Evolutionary conservation across 768 basidiomycete species (phyloP).

Genomic region (Lentinula sp.): DNA sequence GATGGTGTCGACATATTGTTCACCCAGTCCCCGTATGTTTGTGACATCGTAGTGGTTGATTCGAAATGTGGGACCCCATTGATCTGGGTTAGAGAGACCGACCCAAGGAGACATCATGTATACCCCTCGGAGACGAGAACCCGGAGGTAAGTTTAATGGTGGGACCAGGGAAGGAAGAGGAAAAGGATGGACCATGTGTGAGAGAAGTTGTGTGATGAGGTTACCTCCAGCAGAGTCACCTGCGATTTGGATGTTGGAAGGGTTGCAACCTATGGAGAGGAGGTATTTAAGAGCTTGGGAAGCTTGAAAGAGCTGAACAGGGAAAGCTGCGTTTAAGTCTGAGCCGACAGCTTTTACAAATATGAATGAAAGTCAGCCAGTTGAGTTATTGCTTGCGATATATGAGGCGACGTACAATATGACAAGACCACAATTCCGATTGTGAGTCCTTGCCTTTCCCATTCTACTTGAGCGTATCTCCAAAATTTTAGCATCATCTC

Average conservation of each 20-base stretch:
- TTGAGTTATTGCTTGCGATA: not conserved
- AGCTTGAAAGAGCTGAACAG: conserved; percentile 14
- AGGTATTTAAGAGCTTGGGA: conserved; percentile 10
- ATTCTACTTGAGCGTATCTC: conserved; percentile 4
- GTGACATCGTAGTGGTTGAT: conserved; percentile 21
- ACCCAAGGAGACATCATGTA: conserved; percentile 28
- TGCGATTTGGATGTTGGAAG: conserved; percentile 11
- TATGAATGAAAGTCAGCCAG: not conserved
- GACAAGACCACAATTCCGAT: conserved; percentile 5
- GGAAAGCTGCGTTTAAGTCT: conserved; percentile 10
- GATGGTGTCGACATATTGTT: not conserved
- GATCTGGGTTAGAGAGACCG: conserved; percentile 16
- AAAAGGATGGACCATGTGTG: conserved; percentile 16
- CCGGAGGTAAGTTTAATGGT: conserved; percentile 13
- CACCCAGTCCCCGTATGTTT: conserved; percentile 14
- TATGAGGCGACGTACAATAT: conserved; percentile 2
- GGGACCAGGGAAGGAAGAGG: not conserved
- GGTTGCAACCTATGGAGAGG: conserved; percentile 10
- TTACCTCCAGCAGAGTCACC: conserved; percentile 18
- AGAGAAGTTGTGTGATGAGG: conserved; percentile 13
- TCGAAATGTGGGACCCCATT: conserved; percentile 1
- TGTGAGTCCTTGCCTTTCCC: conserved; percentile 1
- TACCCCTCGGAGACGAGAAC: conserved; percentile 22
- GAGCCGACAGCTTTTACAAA: conserved; percentile 7
- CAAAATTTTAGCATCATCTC: not conserved